Conservation (phyloP, 176 grass and related monocot species). For the Ensete glaucum region DNA sequence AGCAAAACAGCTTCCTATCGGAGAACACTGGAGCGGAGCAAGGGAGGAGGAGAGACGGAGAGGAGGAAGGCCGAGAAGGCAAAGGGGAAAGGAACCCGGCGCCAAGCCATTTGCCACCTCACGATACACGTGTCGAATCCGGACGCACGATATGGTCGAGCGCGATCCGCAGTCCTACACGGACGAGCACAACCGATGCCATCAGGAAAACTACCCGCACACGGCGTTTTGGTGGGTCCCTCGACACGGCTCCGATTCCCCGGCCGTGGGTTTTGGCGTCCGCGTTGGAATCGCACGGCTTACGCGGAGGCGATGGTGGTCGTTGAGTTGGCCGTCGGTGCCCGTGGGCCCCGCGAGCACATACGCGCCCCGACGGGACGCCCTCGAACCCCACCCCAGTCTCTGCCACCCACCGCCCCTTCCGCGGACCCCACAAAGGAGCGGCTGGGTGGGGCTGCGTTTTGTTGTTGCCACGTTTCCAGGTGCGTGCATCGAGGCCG, state of each 20-base stretch:
- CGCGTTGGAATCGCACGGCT: neutral
- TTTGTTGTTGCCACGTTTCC: too few relatives aligned
- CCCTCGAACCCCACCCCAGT: neutral
- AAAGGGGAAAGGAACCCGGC: neutral
- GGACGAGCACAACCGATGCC: neutral
- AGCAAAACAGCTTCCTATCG: neutral
- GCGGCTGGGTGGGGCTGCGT: neutral
- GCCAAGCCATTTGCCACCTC: slow-evolving; percentile 9
- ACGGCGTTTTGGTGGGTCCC: neutral
- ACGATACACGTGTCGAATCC: neutral
- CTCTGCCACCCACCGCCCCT: neutral
- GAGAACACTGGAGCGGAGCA: neutral
- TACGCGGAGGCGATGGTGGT: slow-evolving; percentile 21
- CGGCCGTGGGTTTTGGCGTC: neutral
- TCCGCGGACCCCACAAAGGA: neutral
- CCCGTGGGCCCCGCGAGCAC: neutral
- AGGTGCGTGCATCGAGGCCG: too few relatives aligned
- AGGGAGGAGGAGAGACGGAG: neutral
- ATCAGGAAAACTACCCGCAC: neutral
- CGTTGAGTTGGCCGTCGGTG: slow-evolving; percentile 39
- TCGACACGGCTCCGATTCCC: neutral
- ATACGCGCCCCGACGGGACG: neutral
- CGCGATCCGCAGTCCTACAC: neutral
- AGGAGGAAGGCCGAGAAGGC: neutral
- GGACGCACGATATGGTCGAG: neutral